Percentiles rank a stretch among this genome's conserved stretches.
These are phyloP conservation scores for Delitschia confertaspora DNA, from an alignment of 495 filamentous ascomycete genomes.

Conservation along the genomic window DNA sequence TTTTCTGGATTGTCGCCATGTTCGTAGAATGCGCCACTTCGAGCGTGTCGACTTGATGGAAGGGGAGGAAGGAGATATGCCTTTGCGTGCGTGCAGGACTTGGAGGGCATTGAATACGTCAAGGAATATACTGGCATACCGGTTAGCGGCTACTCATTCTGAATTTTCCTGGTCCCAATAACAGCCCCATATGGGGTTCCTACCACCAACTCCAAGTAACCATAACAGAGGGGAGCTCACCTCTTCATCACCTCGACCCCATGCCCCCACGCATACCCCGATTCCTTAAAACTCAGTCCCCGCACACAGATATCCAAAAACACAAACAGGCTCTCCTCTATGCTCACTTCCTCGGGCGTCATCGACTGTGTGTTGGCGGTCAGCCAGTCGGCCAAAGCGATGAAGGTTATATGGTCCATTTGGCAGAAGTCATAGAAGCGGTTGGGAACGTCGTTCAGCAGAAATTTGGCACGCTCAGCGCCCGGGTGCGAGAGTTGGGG, in stretches of 20 bases:
- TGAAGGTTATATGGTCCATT: constrained; percentile 27
- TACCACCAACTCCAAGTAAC: no score
- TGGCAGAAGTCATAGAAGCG: constrained; percentile 25
- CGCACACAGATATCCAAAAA: constrained; percentile 26
- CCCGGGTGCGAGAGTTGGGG: no score
- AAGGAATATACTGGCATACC: constrained; percentile 29
- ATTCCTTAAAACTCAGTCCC: constrained; percentile 18
- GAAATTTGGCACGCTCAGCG: constrained; percentile 5
- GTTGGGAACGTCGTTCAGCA: constrained; percentile 23
- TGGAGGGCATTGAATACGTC: constrained; percentile 15
- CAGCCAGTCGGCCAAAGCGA: constrained; percentile 24
- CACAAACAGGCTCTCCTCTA: constrained; percentile 24
- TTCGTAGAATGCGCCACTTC: constrained; percentile 17
- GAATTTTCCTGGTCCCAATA: no score
- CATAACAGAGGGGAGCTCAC: no score
- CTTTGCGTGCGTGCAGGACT: constrained; percentile 18
- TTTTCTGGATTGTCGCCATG: constrained; percentile 11
- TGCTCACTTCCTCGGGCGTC: constrained; percentile 7
- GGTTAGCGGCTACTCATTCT: no score
- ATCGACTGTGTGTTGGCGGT: constrained; percentile 11
- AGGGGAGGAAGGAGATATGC: constrained; percentile 16
- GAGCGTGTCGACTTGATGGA: constrained; percentile 13
- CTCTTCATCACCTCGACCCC: constrained; percentile 18
- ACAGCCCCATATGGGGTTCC: no score
- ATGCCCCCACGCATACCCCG: constrained; percentile 19